phyloP scores from a whole-genome alignment of 768 basidiomycete species.

The Psilocybe cyanescens region DNA sequence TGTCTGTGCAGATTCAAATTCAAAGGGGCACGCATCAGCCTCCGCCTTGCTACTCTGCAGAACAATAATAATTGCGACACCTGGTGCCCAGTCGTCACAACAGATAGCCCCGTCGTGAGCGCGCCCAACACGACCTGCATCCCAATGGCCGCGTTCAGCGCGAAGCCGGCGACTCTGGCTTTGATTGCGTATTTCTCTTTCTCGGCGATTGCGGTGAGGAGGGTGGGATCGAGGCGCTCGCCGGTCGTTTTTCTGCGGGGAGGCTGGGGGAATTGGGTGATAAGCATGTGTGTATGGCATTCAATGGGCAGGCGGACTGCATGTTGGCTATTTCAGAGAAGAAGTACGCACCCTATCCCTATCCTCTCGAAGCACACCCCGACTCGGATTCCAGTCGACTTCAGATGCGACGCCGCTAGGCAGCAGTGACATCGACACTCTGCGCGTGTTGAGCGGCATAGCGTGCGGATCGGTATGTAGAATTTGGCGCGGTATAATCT shows the following conservation, averaged over 20 bases:
- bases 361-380: background rate
- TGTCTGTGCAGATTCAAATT: slow-evolving; percentile 25
- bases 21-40: too few species aligned
- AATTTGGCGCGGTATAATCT: background rate
- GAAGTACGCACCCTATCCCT: too few species aligned
- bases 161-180: slow-evolving; percentile 43
- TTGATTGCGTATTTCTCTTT: slow-evolving; percentile 48
- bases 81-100: slow-evolving; percentile 40
- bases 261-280: background rate
- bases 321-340: too few species aligned
- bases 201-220: slow-evolving; percentile 49
- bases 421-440: background rate
- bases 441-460: slow-evolving; percentile 6
- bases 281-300: too few species aligned
- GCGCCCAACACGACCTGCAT: slow-evolving; percentile 69
- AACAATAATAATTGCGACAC: slow-evolving; percentile 24
- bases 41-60: background rate
- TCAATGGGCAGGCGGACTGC: too few species aligned
- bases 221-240: slow-evolving; percentile 59
- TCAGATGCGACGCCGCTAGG: too few species aligned
- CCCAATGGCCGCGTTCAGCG: slow-evolving; percentile 55
- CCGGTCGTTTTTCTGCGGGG: slow-evolving; percentile 41
- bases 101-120: slow-evolving; percentile 67
- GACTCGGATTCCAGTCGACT: too few species aligned
- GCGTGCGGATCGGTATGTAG: slow-evolving; percentile 7